phyloP scores from a whole-genome alignment of 371 early-diverging fungal species.

The Dipsacomyces acuminosporus region DNA sequence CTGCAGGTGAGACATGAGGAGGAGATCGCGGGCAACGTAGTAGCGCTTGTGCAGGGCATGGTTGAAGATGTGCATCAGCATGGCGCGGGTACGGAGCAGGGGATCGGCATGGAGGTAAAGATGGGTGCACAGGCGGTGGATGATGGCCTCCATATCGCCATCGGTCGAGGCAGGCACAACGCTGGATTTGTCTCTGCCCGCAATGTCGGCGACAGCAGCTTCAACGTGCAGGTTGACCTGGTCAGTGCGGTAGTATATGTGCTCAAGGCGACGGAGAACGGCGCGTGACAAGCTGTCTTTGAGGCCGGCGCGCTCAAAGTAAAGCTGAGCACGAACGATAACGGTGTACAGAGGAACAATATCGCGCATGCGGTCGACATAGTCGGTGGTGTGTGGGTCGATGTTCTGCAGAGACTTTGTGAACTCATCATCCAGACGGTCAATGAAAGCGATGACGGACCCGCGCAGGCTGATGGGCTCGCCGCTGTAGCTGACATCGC shows the following conservation, averaged over 20 bases:
- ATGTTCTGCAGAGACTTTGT: conserved; percentile 88
- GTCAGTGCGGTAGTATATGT: conserved; percentile 90
- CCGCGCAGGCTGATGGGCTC: conserved; percentile 66
- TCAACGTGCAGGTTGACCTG: conserved; percentile 52
- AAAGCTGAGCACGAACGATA: conserved; percentile 80
- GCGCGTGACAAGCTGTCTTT: conserved; percentile 63
- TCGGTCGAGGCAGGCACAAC: conserved; percentile 47
- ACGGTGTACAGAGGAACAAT: conserved; percentile 81
- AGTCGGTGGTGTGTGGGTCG: conserved; percentile 95
- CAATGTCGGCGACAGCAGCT: conserved; percentile 31
- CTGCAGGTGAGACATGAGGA: conserved; percentile 97
- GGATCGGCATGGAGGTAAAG: conserved; percentile 83
- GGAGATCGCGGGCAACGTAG: conserved; percentile 90
- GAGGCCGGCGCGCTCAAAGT: conserved; percentile 62
- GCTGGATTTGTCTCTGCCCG: conserved; percentile 34
- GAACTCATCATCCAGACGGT: conserved; percentile 96
- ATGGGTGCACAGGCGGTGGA: conserved; percentile 76
- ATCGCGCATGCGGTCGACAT: conserved; percentile 89
- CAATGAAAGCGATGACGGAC: conserved; percentile 82
- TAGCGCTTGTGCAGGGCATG: conserved; percentile 92
- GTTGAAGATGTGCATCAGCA: conserved; percentile 95
- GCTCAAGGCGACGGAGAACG: conserved; percentile 86
- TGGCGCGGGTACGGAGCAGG: conserved; percentile 88
- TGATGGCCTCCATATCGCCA: conserved; percentile 57
- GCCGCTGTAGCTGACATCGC: conserved; percentile 58